These are phyloP conservation scores for Trebouxiophyceae sp. DNA, from an alignment of 163 green algal genomes.

Conservation along the genomic window DNA sequence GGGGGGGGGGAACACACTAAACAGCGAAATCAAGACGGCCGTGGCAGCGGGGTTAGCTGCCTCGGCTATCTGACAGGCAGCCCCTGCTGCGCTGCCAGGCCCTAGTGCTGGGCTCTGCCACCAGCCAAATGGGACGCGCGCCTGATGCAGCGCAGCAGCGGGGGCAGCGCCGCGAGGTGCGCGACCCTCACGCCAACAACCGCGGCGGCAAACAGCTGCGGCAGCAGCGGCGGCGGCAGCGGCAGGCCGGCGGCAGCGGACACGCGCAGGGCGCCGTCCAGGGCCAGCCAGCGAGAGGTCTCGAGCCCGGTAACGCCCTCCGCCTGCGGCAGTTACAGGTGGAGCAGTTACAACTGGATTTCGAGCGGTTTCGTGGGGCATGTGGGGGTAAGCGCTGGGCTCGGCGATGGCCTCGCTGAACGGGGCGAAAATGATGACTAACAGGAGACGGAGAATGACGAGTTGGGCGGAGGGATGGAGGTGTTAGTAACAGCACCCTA, in stretches of 20 bases:
- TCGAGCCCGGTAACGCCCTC: neutral
- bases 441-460: no score
- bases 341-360: neutral
- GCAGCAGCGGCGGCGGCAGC: neutral
- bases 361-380: neutral
- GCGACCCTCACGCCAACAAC: neutral
- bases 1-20: no score
- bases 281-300: neutral
- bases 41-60: no score
- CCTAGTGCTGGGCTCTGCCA: no score
- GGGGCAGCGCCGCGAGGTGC: neutral
- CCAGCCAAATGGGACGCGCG: neutral
- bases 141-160: neutral
- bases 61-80: no score
- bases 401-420: neutral
- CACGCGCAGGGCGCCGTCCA: neutral
- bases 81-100: no score
- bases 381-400: neutral
- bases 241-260: neutral
- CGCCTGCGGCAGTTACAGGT: neutral
- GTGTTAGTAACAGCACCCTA: no score
- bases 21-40: no score
- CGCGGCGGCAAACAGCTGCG: neutral
- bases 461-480: no score
- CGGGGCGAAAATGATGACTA: neutral